Conservation (phyloP, 2,329 filamentous ascomycete genomes). For the Akanthomyces muscarius region DNA sequence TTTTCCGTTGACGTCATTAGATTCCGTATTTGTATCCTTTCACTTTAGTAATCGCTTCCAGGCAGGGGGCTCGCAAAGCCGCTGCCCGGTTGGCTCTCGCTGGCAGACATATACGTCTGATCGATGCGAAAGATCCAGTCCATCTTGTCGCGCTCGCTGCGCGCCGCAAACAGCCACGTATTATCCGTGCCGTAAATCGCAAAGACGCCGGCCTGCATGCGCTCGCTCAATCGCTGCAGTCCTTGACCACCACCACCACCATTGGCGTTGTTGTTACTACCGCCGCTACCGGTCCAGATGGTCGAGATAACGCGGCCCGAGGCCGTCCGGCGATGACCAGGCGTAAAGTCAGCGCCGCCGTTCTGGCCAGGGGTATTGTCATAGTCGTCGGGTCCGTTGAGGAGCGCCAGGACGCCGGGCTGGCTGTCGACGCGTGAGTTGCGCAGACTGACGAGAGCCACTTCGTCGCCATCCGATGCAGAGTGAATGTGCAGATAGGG, state of each 20-base stretch:
- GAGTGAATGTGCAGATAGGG: conserved; percentile 92
- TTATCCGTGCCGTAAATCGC: conserved; percentile 92
- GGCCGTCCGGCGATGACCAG: conserved; percentile 45
- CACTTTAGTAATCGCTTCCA: conserved; percentile 29
- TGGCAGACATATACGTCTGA: conserved; percentile 61
- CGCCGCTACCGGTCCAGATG: conserved; percentile 47
- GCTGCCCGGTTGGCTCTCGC: conserved; percentile 38
- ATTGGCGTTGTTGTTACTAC: conserved; percentile 46
- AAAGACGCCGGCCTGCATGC: conserved; percentile 72
- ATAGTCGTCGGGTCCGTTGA: conserved; percentile 50
- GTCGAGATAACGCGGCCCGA: conserved; percentile 53
- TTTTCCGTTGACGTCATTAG: conserved; percentile 16
- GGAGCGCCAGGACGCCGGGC: conserved; percentile 76
- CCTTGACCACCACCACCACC: conserved; percentile 32
- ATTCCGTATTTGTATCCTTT: background rate
- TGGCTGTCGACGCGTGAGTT: conserved; percentile 91
- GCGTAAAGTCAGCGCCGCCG: conserved; percentile 36
- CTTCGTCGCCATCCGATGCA: conserved; percentile 80
- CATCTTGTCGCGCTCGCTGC: conserved; percentile 86
- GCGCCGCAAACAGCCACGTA: conserved; percentile 88
- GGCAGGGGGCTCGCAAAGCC: conserved; percentile 34
- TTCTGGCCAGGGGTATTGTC: conserved; percentile 33
- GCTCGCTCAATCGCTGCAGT: conserved; percentile 51
- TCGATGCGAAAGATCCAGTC: conserved; percentile 98
- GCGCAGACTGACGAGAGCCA: conserved; percentile 81